Base-by-base conservation (phyloP, 2,329 filamentous ascomycete species). In the Pezicula carpinea region DNA sequence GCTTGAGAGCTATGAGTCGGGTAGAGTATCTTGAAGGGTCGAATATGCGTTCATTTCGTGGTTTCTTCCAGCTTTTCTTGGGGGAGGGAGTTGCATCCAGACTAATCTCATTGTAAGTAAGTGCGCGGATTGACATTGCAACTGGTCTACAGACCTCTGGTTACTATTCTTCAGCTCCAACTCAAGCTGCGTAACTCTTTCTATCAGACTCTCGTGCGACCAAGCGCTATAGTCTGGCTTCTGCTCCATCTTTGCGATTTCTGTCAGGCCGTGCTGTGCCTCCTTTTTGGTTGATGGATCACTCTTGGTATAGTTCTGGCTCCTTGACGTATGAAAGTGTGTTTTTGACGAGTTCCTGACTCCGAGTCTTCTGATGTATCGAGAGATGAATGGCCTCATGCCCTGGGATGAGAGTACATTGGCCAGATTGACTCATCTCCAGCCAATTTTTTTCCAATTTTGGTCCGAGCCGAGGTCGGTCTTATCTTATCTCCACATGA, bases 1-100 rank as follows among this genome's bases (percentile, higher is more conserved):
- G 83, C 66, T 96, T 97, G 49, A 99, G 73, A 6, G 92, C 93
- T 53, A 99, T 87, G 51, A 85, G 82, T 39, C 93, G 82, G 1
- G 89, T 95, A 31, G 80, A 78, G 66, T 96, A 96, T 62, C 82
- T 86, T 13, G 82, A 82, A 0, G 88, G 82, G 63, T 97, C 89
- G 60, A 96, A 64, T 7, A 44, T 47, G 36, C 58, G 55, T 43
- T 62, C 60, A 31, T 46, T 43, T 17, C 58, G 55, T 2, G 53
- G 50, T 44, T 61, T 64, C 48, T 61, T 61, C 34, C 44, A 57
- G 52, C 75, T 57, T 53, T 69, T 74, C 58, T 69, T 77, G 63
- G 49, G 62, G 50, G 18, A 62, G 56, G n/a, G 68, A 65, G 43
- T 46, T 11, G 31, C 7, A 15, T 23, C 18, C 10, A 34, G 17